Percentiles rank a stretch among this genome's conserved stretches.
Evolutionary conservation across 257 asterid genomes (phyloP).

Genomic region (Lycium barbarum): DNA sequence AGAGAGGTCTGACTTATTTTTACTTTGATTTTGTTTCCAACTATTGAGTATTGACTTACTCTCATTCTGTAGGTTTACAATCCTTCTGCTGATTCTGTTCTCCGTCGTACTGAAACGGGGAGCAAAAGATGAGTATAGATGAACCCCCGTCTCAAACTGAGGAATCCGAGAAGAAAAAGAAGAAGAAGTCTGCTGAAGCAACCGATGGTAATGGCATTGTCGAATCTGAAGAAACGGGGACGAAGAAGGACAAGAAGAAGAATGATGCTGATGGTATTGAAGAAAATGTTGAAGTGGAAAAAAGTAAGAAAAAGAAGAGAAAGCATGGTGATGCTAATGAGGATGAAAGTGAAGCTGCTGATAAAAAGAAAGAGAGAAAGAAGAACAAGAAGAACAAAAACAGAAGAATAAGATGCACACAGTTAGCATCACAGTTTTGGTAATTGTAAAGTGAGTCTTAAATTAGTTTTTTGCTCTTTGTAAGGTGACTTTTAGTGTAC

Average conservation of each 20-base stretch:
- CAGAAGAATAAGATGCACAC: slow-evolving; percentile 1
- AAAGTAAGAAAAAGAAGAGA: slow-evolving; percentile 68
- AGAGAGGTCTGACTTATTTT: not conserved
- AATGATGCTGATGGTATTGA: slow-evolving; percentile 38
- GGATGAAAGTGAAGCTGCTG: slow-evolving; percentile 23
- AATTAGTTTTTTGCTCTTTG: not conserved
- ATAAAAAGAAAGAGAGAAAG: not conserved
- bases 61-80: slow-evolving; percentile 61
- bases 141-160: slow-evolving; percentile 31
- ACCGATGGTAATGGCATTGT: not conserved
- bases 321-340: slow-evolving; percentile 52
- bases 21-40: not conserved
- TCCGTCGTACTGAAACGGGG: slow-evolving; percentile 48
- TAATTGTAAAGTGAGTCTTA: not conserved
- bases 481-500: not conserved
- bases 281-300: slow-evolving; percentile 42
- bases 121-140: slow-evolving; percentile 24
- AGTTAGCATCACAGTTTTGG: not conserved
- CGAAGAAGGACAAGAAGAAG: slow-evolving; percentile 57
- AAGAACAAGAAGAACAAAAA: not conserved
- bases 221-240: slow-evolving; percentile 45
- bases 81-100: slow-evolving; percentile 70
- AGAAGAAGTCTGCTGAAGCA: slow-evolving; percentile 37
- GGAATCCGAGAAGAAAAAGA: slow-evolving; percentile 47
- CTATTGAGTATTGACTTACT: not conserved